phyloP scores from a whole-genome alignment of 2,329 filamentous ascomycete species.

The Pseudogymnoascus sp. region DNA sequence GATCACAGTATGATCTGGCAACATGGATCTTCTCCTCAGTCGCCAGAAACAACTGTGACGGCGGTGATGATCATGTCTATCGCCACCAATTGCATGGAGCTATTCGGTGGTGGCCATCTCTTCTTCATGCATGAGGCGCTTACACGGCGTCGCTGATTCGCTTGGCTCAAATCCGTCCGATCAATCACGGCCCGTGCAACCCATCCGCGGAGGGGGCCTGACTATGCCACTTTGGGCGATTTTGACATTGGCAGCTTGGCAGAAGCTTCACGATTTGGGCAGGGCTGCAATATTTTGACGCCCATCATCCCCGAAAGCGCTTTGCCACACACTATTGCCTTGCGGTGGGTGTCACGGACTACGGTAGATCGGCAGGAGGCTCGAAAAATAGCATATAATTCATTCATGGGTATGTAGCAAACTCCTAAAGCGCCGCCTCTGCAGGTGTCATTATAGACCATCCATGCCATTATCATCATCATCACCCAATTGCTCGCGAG shows the following conservation, averaged over 20 bases:
- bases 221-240: not conserved
- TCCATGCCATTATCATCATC: slow-evolving; percentile 43
- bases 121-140: not conserved
- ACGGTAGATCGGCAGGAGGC: not conserved
- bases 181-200: slow-evolving; percentile 4
- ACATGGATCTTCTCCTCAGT: not conserved
- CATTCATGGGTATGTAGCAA: slow-evolving; percentile 9
- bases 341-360: slow-evolving; percentile 1
- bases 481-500: slow-evolving; percentile 54
- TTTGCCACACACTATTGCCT: not conserved
- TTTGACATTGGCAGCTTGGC: not conserved
- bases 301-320: slow-evolving; percentile 7
- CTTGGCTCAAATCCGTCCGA: not conserved
- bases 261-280: slow-evolving; percentile 2
- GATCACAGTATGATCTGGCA: slow-evolving; percentile 2
- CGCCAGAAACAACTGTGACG: not conserved
- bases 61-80: not conserved
- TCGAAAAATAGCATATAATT: slow-evolving; percentile 3
- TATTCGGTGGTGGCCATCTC: not conserved
- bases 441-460: not conserved
- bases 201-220: not conserved
- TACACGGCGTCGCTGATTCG: slow-evolving; percentile 1
- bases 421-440: not conserved
- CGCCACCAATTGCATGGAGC: slow-evolving; percentile 1
- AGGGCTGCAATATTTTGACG: not conserved